phyloP scores from a whole-genome alignment of 164 flowering plant species.

The Magnolia officinalis region DNA sequence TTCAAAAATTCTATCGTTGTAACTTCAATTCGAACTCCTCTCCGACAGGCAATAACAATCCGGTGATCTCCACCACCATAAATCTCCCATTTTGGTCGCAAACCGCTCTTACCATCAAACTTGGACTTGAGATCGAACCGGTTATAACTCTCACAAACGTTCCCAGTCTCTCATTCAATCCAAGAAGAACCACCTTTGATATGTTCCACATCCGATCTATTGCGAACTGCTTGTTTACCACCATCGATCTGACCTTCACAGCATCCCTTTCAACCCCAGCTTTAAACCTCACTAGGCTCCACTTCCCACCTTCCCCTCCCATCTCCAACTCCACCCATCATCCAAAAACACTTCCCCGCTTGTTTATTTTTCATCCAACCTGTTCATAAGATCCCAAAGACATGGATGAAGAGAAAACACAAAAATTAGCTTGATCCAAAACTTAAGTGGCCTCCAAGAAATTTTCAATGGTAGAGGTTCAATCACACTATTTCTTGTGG shows the following conservation, averaged over 20 bases:
- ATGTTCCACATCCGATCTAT: slow-evolving; percentile 43
- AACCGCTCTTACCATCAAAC: slow-evolving; percentile 6
- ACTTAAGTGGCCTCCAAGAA: too few relatives aligned
- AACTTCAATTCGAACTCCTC: slow-evolving; percentile 35
- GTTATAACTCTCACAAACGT: not conserved
- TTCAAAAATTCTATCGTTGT: not conserved
- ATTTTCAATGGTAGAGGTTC: too few relatives aligned
- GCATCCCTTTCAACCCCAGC: slow-evolving; percentile 16
- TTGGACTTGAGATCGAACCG: not conserved
- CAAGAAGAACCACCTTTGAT: slow-evolving; percentile 48
- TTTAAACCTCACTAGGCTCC: slow-evolving; percentile 50
- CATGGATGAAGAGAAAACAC: too few relatives aligned
- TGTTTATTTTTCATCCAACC: too few relatives aligned
- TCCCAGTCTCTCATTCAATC: slow-evolving; percentile 26
- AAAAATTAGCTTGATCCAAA: too few relatives aligned
- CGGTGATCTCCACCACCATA: slow-evolving; percentile 25
- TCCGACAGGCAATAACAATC: slow-evolving; percentile 37
- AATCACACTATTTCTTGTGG: too few relatives aligned
- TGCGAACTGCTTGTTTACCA: slow-evolving; percentile 52
- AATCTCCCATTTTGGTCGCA: slow-evolving; percentile 11
- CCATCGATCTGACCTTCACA: slow-evolving; percentile 37
- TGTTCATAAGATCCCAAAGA: too few relatives aligned
- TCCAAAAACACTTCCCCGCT: slow-evolving; percentile 69
- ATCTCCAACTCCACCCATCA: slow-evolving; percentile 63
- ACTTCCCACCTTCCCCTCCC: slow-evolving; percentile 44